Conservation (phyloP, 2,329 filamentous ascomycete genomes). For the Fusarium verticillioides region DNA sequence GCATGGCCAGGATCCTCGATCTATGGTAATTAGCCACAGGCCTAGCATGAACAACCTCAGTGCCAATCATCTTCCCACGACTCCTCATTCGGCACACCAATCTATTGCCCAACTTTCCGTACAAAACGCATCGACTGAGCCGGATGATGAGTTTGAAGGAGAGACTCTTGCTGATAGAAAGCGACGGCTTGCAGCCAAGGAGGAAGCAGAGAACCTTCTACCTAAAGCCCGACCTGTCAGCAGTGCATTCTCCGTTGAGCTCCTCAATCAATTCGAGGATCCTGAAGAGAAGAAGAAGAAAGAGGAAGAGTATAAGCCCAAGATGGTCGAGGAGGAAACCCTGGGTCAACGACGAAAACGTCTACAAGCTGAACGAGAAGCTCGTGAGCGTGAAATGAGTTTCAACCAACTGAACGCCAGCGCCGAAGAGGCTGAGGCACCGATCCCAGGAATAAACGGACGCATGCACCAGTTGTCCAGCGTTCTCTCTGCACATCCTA, state of each 20-base stretch:
- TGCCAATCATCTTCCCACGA: constrained; percentile 27
- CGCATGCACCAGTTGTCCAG: constrained; percentile 67
- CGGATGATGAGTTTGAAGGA: constrained; percentile 67
- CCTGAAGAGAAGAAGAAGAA: constrained; percentile 56
- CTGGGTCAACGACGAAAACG: constrained; percentile 80
- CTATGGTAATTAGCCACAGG: constrained; percentile 50
- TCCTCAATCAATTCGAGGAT: constrained; percentile 72
- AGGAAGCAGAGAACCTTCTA: constrained; percentile 58
- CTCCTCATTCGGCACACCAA: constrained; percentile 41
- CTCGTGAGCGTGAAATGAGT: constrained; percentile 66
- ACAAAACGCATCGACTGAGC: constrained; percentile 50
- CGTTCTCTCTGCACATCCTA: constrained; percentile 60
- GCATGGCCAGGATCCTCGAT: constrained; percentile 67
- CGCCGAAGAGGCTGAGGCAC: constrained; percentile 7
- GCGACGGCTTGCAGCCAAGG: constrained; percentile 70
- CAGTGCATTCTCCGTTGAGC: constrained; percentile 73
- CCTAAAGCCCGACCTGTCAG: constrained; percentile 69
- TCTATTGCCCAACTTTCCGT: constrained; percentile 14
- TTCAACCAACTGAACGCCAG: constrained; percentile 45
- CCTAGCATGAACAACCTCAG: constrained; percentile 59
- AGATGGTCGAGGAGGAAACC: constrained; percentile 73
- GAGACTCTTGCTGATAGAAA: constrained; percentile 75
- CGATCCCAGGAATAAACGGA: constrained; percentile 37
- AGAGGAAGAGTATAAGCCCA: constrained; percentile 52
- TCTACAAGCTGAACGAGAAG: constrained; percentile 76